Conservation (phyloP, 306 rosid species). For the Lathyrus oleraceus region DNA sequence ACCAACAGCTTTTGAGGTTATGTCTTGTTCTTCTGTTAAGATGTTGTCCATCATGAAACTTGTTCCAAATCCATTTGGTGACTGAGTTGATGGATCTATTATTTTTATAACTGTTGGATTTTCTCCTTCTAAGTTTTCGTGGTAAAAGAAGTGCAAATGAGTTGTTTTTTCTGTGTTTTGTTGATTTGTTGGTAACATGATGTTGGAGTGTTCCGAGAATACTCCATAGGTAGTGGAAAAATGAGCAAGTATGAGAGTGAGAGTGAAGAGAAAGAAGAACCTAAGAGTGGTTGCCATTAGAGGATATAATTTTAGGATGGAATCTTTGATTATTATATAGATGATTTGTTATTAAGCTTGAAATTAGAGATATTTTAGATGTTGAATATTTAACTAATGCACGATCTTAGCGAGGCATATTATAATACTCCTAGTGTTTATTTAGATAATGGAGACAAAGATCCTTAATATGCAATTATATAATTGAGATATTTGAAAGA, state of each 20-base stretch:
- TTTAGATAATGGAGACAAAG: too few species aligned
- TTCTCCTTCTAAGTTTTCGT: constrained; percentile 31
- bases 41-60: too few species aligned
- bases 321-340: neutral
- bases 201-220: constrained; percentile 34
- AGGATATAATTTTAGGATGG: neutral
- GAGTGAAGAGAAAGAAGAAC: neutral
- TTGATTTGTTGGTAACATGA: constrained; percentile 28
- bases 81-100: neutral
- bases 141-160: constrained; percentile 35
- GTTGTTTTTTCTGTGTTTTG: constrained; percentile 10
- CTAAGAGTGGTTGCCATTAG: neutral
- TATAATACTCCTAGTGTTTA: too few species aligned
- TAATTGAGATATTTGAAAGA: too few species aligned
- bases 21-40: constrained; percentile 2
- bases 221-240: neutral
- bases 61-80: neutral
- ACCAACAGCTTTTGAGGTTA: constrained; percentile 26
- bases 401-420: constrained; percentile 1
- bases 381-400: constrained; percentile 2
- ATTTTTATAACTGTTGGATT: constrained; percentile 20
- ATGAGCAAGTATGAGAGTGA: neutral
- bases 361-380: neutral
- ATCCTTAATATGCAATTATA: too few species aligned
- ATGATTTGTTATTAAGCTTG: neutral